Conservation (phyloP, 1,284 basidiomycete genomes). For the Naganishia sp. region DNA sequence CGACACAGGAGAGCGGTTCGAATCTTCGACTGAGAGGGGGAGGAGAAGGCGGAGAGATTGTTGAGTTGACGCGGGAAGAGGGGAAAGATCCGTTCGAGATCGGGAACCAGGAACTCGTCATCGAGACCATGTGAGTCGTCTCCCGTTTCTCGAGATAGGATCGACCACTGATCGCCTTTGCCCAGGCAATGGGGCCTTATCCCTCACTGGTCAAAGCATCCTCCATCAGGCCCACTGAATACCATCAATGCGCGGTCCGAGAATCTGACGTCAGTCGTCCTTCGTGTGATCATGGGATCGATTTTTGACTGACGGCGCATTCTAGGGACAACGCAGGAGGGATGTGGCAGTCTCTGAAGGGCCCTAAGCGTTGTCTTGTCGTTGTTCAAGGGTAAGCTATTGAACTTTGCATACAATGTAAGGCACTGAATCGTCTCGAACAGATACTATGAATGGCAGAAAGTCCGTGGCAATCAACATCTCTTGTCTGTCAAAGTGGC, state of each 20-base stretch:
- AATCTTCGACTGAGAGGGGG: slow-evolving; percentile 29
- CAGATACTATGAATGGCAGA: slow-evolving; percentile 90
- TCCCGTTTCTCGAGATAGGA: not conserved
- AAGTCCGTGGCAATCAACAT: slow-evolving; percentile 37
- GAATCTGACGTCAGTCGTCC: slow-evolving; percentile 68
- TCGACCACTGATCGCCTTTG: slow-evolving; percentile 1
- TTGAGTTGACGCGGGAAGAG: not conserved
- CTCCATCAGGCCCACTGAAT: slow-evolving; percentile 67
- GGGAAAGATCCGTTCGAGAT: slow-evolving; percentile 55
- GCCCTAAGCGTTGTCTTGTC: slow-evolving; percentile 74
- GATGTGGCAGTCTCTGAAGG: slow-evolving; percentile 79
- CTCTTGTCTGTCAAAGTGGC: not conserved
- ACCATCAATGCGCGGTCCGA: slow-evolving; percentile 91
- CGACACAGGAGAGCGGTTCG: not conserved
- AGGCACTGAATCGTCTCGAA: slow-evolving; percentile 20
- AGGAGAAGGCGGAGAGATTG: slow-evolving; percentile 13
- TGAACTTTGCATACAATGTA: slow-evolving; percentile 15
- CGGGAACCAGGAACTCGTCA: slow-evolving; percentile 49
- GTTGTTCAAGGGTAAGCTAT: slow-evolving; percentile 70
- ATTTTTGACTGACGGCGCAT: not conserved
- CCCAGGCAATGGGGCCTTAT: slow-evolving; percentile 87
- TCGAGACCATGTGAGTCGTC: slow-evolving; percentile 49
- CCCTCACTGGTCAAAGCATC: slow-evolving; percentile 74
- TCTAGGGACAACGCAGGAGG: slow-evolving; percentile 57
- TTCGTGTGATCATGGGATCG: too few relatives aligned